These are phyloP conservation scores for Cryphonectria japonica DNA, from an alignment of 2,329 filamentous ascomycete species.

Conservation along the genomic window DNA sequence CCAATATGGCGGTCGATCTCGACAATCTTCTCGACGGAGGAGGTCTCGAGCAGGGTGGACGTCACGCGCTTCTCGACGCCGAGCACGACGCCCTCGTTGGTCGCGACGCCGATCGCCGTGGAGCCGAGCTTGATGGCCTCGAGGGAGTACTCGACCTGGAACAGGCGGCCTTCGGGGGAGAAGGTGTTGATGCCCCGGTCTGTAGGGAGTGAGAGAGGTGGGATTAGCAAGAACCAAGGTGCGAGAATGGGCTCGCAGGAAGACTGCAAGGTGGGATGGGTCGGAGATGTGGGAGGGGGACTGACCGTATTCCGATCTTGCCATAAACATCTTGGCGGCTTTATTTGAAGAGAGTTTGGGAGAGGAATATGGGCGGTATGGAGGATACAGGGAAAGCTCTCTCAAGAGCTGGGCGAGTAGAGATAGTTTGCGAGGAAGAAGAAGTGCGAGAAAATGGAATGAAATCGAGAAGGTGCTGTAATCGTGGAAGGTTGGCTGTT, in stretches of 20 bases:
- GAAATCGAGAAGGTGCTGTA: constrained; percentile 1
- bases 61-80: constrained; percentile 99
- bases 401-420: constrained; percentile 8
- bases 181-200: constrained; percentile 99
- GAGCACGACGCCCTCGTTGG: constrained; percentile 90
- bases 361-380: background rate
- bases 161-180: constrained; percentile 98
- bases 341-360: constrained; percentile 35
- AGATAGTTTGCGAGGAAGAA: background rate
- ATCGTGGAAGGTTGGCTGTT: background rate
- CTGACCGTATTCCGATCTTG: constrained; percentile 99
- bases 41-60: constrained; percentile 94
- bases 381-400: background rate
- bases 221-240: constrained; percentile 41
- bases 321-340: constrained; percentile 91
- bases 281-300: constrained; percentile 31
- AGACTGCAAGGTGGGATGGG: constrained; percentile 20
- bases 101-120: constrained; percentile 97
- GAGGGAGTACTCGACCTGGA: constrained; percentile 99
- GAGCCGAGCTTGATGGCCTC: constrained; percentile 99
- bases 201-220: constrained; percentile 42
- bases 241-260: constrained; percentile 31
- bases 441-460: background rate
- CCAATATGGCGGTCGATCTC: constrained; percentile 99
- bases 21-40: constrained; percentile 98